Base-by-base conservation (phyloP, 139 green algal genomes). In the Chlorella sp. region DNA sequence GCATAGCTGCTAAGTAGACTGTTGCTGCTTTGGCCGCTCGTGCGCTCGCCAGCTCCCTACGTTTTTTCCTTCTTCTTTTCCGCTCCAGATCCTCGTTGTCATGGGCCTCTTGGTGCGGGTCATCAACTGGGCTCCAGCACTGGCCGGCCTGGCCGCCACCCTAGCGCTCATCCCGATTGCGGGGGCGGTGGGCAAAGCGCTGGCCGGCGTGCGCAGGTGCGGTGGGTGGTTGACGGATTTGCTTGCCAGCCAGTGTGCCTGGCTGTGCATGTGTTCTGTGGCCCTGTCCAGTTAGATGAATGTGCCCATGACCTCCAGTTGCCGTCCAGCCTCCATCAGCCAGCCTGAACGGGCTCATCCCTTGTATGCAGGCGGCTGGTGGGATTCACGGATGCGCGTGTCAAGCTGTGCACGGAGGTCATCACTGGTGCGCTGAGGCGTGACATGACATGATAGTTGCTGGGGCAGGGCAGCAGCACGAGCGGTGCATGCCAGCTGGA, bases 381-480 rank as follows among this genome's bases (percentile, higher is more conserved):
- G 68, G 89, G 87, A 71, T 84, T 90, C 56, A 97, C 95, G 9
- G 95, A 98, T 70, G 86, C 89, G 18, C 83, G 95, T 5, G 94
- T 98, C 25, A 96, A 96, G 88, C 82, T 97, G 51, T 85, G 87
- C n/a, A 92, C 91, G 1, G 95, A 98, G 81, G 90, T 98, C 78
- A 94, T 98, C 73, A 97, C 92, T 18, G 93, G 92, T 88, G 80
- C 44, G n/a, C n/a, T n/a, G n/a, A n/a, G n/a, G n/a, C n/a, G n/a
- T n/a, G n/a, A n/a, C n/a, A n/a, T n/a, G n/a, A n/a, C n/a, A n/a
- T n/a, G n/a, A n/a, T n/a, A n/a, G n/a, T n/a, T n/a, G n/a, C n/a
- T n/a, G n/a, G n/a, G n/a, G n/a, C n/a, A n/a, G n/a, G n/a, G n/a
- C n/a, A n/a, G n/a, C n/a, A n/a, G n/a, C n/a, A 55, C 44, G 7